Conservation (phyloP, 306 rosid genomes). For the Echinosophora koreensis region DNA sequence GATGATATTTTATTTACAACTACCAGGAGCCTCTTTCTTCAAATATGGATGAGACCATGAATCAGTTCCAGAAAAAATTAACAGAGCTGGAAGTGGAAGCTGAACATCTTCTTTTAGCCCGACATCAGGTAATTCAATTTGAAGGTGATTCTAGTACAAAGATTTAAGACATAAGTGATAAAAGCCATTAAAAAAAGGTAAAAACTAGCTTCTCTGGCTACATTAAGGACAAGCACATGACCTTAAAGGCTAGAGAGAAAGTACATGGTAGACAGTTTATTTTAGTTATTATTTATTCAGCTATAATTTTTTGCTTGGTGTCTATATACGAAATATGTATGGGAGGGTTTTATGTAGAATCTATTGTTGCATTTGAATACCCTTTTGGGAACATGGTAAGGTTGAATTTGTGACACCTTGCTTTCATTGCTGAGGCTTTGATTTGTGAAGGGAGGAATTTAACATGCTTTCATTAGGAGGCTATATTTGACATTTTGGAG, state of each 20-base stretch:
- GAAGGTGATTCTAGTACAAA: not conserved
- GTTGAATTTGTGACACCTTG: not conserved
- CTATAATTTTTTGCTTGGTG: not conserved
- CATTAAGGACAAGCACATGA: not conserved
- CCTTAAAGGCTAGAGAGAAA: not conserved
- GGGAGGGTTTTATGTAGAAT: not conserved
- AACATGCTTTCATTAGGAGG: too few relatives aligned
- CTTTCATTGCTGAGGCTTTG: not conserved
- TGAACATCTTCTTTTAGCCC: constrained; percentile 81
- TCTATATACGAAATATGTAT: not conserved
- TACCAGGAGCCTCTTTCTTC: constrained; percentile 31
- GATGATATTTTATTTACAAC: constrained; percentile 2
- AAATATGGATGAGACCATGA: constrained; percentile 67
- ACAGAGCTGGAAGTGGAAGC: constrained; percentile 78
- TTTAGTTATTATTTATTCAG: constrained; percentile 1
- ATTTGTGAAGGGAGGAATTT: not conserved
- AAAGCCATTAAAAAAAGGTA: not conserved
- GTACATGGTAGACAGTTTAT: not conserved
- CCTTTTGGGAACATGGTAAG: not conserved
- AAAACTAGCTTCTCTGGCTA: not conserved
- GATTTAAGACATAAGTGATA: not conserved
- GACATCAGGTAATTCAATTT: constrained; percentile 62
- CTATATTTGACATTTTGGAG: too few relatives aligned
- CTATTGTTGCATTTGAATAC: not conserved
- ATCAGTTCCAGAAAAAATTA: constrained; percentile 58